Conservation (phyloP, 768 basidiomycete species). For the Daedalea quercina region DNA sequence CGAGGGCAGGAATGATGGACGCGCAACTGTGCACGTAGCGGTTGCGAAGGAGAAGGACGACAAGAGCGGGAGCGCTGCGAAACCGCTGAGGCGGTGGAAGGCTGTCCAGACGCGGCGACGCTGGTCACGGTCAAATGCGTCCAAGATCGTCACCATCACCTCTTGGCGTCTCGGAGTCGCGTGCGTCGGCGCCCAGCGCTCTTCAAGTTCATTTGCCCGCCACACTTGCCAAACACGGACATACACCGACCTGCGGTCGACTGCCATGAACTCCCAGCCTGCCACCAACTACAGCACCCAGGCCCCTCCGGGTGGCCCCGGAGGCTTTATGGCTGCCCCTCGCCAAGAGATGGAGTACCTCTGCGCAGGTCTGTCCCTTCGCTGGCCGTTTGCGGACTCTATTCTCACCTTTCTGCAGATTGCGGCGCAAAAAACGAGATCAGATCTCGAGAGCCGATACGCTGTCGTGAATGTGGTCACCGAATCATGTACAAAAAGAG, state of each 20-base stretch:
- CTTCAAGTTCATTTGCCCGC: too few species aligned
- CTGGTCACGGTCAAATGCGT: too few species aligned
- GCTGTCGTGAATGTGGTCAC: constrained; percentile 95
- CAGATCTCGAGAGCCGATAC: constrained; percentile 84
- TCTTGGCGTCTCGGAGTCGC: too few species aligned
- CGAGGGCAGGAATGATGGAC: too few species aligned
- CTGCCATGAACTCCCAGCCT: constrained; percentile 35
- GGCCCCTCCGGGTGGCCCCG: constrained; percentile 23
- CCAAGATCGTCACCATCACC: too few species aligned
- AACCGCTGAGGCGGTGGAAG: too few species aligned
- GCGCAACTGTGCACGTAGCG: too few species aligned
- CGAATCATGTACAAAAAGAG: constrained; percentile 99
- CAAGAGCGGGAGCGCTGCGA: too few species aligned
- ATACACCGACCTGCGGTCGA: constrained; percentile 18
- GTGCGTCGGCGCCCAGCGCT: too few species aligned
- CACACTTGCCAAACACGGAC: constrained; percentile 6
- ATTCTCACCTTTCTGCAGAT: constrained; percentile 33
- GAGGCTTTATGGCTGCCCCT: constrained; percentile 28
- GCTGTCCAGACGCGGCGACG: too few species aligned
- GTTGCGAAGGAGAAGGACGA: too few species aligned
- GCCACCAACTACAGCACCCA: constrained; percentile 16
- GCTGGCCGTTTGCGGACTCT: background rate
- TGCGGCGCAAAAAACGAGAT: constrained; percentile 93
- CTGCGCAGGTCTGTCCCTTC: constrained; percentile 59
- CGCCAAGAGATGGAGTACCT: constrained; percentile 76